Evolutionary conservation across 2,329 filamentous ascomycete species (phyloP).

Genomic region (Rhynchosporium secalis): DNA sequence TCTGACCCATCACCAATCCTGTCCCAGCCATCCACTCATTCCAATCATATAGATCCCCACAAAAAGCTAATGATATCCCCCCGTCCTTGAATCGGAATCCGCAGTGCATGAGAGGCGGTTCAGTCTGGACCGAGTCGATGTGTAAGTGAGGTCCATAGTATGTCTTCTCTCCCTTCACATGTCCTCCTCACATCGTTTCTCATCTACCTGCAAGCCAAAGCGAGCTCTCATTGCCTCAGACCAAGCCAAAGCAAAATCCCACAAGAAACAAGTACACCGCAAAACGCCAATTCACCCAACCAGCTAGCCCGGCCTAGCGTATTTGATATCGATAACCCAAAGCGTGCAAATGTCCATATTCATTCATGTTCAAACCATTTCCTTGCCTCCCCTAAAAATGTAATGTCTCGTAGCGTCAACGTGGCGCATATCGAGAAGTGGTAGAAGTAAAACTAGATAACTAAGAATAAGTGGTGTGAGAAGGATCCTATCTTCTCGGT

Average conservation of each 20-base stretch:
- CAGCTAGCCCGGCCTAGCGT: conserved; percentile 7
- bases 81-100: background rate
- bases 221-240: background rate
- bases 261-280: background rate
- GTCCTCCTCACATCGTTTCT: background rate
- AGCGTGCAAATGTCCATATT: background rate
- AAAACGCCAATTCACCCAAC: background rate
- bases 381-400: background rate
- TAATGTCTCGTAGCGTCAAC: background rate
- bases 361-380: background rate
- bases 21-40: background rate
- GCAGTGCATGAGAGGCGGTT: background rate
- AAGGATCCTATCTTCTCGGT: background rate
- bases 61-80: background rate
- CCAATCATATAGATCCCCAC: background rate
- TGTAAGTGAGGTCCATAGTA: background rate
- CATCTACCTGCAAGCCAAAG: background rate
- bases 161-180: background rate
- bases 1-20: background rate
- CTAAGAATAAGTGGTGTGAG: background rate
- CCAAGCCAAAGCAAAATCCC: background rate
- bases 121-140: background rate
- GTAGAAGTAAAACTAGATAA: background rate
- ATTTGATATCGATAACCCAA: conserved; percentile 1
- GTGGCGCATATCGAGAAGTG: conserved; percentile 1